A percentile compares a stretch with the other conserved stretches of the same genome.
phyloP scores from a whole-genome alignment of 257 asterid genomes.

The Fraxinus pennsylvanica region DNA sequence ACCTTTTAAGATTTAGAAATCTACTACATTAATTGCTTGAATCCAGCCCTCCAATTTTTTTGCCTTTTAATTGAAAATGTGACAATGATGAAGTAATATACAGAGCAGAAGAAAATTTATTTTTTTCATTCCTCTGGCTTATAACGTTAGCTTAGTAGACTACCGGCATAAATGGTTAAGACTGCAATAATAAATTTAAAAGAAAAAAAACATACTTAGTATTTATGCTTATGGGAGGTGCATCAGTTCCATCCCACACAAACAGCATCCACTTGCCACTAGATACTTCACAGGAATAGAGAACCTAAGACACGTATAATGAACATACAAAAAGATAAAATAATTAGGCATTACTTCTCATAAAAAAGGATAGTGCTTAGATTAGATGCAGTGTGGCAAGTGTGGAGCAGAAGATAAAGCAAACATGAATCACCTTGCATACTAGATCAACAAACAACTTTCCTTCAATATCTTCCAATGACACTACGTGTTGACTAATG shows the following conservation, averaged over 20 bases:
- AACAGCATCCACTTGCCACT: constrained; percentile 28
- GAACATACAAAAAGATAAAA: neutral
- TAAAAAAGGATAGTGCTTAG: neutral
- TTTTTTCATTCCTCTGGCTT: neutral
- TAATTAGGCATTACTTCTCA: neutral
- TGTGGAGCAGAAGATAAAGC: neutral
- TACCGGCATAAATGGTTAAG: neutral
- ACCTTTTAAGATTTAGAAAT: neutral
- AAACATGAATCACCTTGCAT: neutral
- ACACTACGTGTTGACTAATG: neutral
- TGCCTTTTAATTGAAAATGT: neutral
- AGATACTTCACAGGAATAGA: constrained; percentile 29
- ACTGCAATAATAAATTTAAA: neutral
- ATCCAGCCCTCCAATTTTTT: neutral
- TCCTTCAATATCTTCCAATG: neutral
- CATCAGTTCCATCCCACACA: constrained; percentile 41
- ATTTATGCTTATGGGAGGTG: constrained; percentile 20
- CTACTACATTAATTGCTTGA: neutral
- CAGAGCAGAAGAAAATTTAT: neutral
- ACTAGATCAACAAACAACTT: neutral
- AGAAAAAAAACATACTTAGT: neutral
- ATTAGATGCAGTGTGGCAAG: neutral
- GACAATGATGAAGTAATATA: neutral
- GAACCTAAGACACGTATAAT: constrained; percentile 11
- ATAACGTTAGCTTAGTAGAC: neutral